Evolutionary conservation across 192 early-diverging fungal genomes (phyloP), one percentile per base, ranked within the genome.

Genomic region (Diversispora eburnea): DNA sequence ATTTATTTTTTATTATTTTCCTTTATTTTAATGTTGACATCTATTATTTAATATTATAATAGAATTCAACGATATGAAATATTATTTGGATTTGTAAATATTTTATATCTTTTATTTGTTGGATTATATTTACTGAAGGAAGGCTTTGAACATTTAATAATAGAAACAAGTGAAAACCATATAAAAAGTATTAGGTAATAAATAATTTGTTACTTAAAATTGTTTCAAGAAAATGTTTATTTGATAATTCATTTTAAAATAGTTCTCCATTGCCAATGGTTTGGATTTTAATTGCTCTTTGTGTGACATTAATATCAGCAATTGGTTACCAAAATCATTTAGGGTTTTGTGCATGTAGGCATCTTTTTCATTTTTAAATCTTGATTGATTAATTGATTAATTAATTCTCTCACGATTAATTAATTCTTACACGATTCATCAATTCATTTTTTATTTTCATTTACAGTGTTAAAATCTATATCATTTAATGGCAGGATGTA

Each of bases 101-200:
- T 79, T 7, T 81, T 88, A 57, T 88, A 82, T 41, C 77, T 88
- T 12, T 59, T 88, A 59, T 88, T 88, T 63, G 81, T 81, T 39
- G 84, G 83, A 13, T 86, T 88, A 83, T 80, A 86, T 67, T 84
- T 79, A 62, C 78, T 83, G 6, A 88, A 88, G 62, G 86, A 88
- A 71, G 82, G 83, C 48, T 64, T 88, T 19, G 86, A 88, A 70
- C 86, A 88, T 73, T 73, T 86, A 19, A 77, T 88, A 72, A 76
- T 88, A 33, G 80, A 84, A 67, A 33, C 57, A 45, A 80, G 76
- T 20, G 73, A 82, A 52, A 81, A 84, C n/a, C 78, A 79, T 63
- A 75, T 67, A n/a, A 76, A 76, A 13, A 75, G 77, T 10, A 73
- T 82, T 66, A 78, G 78, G 61, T 67, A 78, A 76, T 82, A 75